A percentile compares a stretch with the other conserved stretches of the same genome.
Conservation (phyloP, 2,329 filamentous ascomycete genomes). For the Alternaria gansuensis region DNA sequence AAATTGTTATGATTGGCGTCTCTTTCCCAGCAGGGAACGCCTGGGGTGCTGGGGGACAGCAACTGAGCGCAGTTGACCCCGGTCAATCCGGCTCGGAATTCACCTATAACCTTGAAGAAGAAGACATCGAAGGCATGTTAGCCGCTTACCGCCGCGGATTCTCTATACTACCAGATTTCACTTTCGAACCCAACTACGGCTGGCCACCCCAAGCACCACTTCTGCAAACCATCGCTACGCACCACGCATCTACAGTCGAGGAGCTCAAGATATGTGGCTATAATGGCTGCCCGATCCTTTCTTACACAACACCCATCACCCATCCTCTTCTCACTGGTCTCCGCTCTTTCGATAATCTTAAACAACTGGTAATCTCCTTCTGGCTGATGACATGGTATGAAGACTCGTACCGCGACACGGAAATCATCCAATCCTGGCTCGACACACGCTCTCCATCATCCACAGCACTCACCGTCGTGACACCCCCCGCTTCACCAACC, state of each 20-base stretch:
- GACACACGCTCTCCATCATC: conserved; percentile 52
- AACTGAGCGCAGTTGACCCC: conserved; percentile 43
- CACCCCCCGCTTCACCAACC: conserved; percentile 39
- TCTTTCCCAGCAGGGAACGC: conserved; percentile 57
- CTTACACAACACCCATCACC: conserved; percentile 51
- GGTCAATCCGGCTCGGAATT: conserved; percentile 30
- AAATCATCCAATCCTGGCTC: conserved; percentile 58
- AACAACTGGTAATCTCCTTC: conserved; percentile 54
- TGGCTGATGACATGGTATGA: conserved; percentile 56
- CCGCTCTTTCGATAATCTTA: conserved; percentile 55
- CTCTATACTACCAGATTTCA: conserved; percentile 30
- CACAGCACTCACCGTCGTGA: conserved; percentile 52
- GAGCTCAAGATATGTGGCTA: conserved; percentile 61
- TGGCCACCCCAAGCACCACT: conserved; percentile 54
- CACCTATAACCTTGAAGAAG: conserved; percentile 41
- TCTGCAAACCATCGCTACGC: conserved; percentile 54
- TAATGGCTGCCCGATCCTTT: conserved; percentile 55
- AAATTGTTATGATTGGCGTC: conserved; percentile 58
- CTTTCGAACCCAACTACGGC: conserved; percentile 53
- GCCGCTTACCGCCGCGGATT: conserved; percentile 38
- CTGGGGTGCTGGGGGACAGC: conserved; percentile 53
- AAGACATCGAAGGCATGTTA: conserved; percentile 39
- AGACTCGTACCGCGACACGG: conserved; percentile 50
- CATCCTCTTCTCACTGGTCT: conserved; percentile 52
- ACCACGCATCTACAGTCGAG: conserved; percentile 53